These are phyloP conservation scores for Elsinoe necatrix DNA, from an alignment of 2,329 filamentous ascomycete species.

Conservation along the genomic window DNA sequence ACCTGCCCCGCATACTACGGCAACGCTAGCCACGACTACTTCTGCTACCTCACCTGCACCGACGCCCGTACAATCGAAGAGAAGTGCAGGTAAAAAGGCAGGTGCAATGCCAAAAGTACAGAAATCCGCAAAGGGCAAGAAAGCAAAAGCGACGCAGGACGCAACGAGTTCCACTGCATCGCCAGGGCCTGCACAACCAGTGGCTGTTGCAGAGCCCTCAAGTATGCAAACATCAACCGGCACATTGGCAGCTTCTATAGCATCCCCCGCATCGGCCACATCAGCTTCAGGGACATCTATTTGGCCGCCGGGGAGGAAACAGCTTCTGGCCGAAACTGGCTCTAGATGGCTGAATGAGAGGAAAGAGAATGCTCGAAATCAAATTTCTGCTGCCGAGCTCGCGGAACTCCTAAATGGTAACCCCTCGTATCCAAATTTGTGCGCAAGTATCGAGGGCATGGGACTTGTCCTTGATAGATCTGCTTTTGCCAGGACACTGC, in stretches of 20 bases:
- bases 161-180: background rate
- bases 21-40: background rate
- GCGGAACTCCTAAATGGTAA: constrained; percentile 43
- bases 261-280: background rate
- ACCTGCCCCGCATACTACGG: background rate
- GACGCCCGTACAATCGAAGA: background rate
- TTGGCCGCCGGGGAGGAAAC: constrained; percentile 46
- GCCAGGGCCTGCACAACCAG: background rate
- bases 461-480: constrained; percentile 45
- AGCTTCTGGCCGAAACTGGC: constrained; percentile 43
- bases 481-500: constrained; percentile 45
- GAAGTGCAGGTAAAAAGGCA: background rate
- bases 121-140: background rate
- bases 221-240: background rate
- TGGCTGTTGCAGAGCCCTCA: background rate
- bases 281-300: background rate
- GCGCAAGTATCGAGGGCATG: constrained; percentile 43
- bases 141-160: background rate
- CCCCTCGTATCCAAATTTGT: constrained; percentile 49
- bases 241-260: background rate
- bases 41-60: background rate
- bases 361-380: constrained; percentile 35
- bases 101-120: background rate
- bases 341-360: constrained; percentile 38
- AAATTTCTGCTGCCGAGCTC: constrained; percentile 35